phyloP scores from a whole-genome alignment of 176 grass and related monocot species.

The Cocos nucifera region DNA sequence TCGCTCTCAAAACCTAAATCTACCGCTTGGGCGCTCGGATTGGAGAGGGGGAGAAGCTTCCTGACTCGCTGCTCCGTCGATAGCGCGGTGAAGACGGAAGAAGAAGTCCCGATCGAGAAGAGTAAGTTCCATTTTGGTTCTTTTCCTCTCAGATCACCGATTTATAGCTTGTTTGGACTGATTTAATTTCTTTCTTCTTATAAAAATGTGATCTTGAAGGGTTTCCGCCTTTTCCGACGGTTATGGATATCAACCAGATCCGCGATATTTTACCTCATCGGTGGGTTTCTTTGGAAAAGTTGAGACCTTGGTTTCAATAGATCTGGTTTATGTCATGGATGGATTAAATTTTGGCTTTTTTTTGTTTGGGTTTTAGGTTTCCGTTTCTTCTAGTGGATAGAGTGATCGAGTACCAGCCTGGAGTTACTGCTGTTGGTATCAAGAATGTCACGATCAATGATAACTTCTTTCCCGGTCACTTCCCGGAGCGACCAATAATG shows the following conservation, averaged over 20 bases:
- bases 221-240: slow-evolving; percentile 37
- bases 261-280: slow-evolving; percentile 43
- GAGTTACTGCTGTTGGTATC: slow-evolving; percentile 37
- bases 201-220: slow-evolving; percentile 12
- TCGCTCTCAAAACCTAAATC: slow-evolving; percentile 2
- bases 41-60: not conserved
- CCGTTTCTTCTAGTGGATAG: slow-evolving; percentile 89
- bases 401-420: slow-evolving; percentile 76
- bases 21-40: not conserved
- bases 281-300: slow-evolving; percentile 7
- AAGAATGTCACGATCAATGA: slow-evolving; percentile 98
- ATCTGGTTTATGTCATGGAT: no score
- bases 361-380: slow-evolving; percentile 27
- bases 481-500: slow-evolving; percentile 31
- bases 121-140: slow-evolving; percentile 21
- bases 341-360: not conserved
- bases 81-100: slow-evolving; percentile 1
- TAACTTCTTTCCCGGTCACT: slow-evolving; percentile 78
- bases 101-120: slow-evolving; percentile 54
- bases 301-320: no score
- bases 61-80: slow-evolving; percentile 22
- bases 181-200: not conserved
- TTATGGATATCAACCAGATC: slow-evolving; percentile 59
- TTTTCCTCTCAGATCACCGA: not conserved
- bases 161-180: not conserved